Percentiles rank a stretch among this genome's conserved stretches.
phyloP scores from a whole-genome alignment of 345 rosid species.

The Murraya koenigii region DNA sequence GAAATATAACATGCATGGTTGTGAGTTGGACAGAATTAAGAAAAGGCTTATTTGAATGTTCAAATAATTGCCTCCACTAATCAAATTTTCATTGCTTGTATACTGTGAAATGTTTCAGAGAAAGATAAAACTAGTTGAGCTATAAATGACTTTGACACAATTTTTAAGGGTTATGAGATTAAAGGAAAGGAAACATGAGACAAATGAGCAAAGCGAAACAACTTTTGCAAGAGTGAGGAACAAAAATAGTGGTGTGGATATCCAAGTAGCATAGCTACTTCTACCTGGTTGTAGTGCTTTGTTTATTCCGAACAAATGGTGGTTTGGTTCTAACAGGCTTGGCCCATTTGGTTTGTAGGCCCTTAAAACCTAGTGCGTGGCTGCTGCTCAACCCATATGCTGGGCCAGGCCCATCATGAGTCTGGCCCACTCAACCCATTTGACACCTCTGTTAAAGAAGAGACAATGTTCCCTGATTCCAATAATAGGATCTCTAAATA shows the following conservation, averaged over 20 bases:
- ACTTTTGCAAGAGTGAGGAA: too few relatives aligned
- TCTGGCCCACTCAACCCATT: neutral
- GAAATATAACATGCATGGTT: neutral
- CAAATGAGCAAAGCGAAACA: neutral
- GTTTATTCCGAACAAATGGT: neutral
- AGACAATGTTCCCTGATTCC: neutral
- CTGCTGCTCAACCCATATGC: neutral
- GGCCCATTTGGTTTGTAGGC: neutral
- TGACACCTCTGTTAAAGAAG: neutral
- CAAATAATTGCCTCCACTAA: neutral
- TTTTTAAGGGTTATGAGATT: neutral
- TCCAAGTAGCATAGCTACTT: neutral
- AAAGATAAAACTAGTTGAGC: too few relatives aligned
- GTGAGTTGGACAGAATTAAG: neutral
- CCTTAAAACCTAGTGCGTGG: neutral
- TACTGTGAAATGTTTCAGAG: neutral
- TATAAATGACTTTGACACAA: neutral
- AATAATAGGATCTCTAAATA: neutral
- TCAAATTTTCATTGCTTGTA: neutral
- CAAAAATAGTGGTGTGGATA: too few relatives aligned
- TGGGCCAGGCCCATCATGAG: neutral
- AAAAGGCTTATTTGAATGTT: slow-evolving; percentile 1
- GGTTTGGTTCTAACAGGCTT: neutral
- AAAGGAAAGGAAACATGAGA: neutral
- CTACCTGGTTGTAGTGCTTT: neutral